Evolutionary conservation across 164 flowering plant genomes (phyloP).

Genomic region (Magnolia sinica): DNA sequence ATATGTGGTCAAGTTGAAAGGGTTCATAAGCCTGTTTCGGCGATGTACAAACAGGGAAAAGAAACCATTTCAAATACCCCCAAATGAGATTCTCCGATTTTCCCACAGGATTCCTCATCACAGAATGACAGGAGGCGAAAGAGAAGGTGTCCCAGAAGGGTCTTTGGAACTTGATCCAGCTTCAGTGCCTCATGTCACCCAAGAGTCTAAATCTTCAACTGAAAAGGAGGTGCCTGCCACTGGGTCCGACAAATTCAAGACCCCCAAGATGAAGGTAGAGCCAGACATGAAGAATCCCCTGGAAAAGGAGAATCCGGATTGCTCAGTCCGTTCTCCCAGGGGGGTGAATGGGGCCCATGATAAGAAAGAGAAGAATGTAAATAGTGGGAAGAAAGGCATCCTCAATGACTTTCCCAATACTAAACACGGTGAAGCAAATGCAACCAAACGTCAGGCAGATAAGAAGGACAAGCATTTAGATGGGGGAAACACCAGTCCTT

Average conservation of each 20-base stretch:
- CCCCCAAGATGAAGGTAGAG: background rate
- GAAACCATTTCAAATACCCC: constrained; percentile 28
- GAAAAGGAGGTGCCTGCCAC: background rate
- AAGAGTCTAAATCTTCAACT: constrained; percentile 12
- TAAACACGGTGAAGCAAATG: background rate
- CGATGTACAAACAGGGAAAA: constrained; percentile 15
- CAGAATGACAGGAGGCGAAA: constrained; percentile 45
- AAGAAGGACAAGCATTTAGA: background rate
- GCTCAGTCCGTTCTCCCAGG: background rate
- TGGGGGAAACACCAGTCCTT: background rate
- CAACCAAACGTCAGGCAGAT: background rate
- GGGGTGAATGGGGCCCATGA: background rate
- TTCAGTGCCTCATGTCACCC: constrained; percentile 36
- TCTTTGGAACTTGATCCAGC: constrained; percentile 72
- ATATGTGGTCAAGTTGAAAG: constrained; percentile 51
- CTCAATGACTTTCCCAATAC: background rate
- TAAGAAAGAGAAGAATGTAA: background rate
- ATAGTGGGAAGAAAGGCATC: background rate
- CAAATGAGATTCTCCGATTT: constrained; percentile 43
- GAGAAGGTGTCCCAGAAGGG: constrained; percentile 47
- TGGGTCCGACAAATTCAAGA: background rate
- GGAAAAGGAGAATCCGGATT: background rate
- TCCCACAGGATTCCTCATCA: constrained; percentile 57
- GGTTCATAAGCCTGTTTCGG: constrained; percentile 50
- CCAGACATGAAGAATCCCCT: background rate